phyloP scores from a whole-genome alignment of 208 protist genomes.

The Herpetomonas tarakana region DNA sequence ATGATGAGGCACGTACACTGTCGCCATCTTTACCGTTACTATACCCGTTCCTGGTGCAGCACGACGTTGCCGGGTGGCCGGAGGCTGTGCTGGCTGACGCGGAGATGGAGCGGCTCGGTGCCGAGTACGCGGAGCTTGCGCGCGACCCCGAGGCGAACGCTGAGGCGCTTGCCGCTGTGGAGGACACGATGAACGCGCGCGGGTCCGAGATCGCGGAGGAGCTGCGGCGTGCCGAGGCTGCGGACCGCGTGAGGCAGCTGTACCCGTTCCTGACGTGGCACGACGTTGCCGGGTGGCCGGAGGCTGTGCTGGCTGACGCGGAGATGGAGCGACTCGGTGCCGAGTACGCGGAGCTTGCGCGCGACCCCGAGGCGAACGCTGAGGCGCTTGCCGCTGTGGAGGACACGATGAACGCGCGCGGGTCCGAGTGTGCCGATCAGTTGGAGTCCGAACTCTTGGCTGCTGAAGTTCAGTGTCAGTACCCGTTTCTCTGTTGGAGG shows the following conservation, averaged over 20 bases:
- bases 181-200: conserved; percentile 17
- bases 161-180: background rate
- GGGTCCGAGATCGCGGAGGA: background rate
- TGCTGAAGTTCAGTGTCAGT: too few species aligned
- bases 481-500: conserved; percentile 7
- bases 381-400: conserved; percentile 15
- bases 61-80: background rate
- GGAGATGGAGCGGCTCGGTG: conserved; percentile 1
- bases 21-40: background rate
- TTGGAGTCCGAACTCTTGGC: background rate
- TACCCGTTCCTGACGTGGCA: conserved; percentile 13
- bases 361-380: conserved; percentile 22
- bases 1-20: too few species aligned
- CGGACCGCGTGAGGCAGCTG: background rate
- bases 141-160: too few species aligned
- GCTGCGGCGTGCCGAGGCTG: background rate
- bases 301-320: conserved; percentile 7
- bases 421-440: conserved; percentile 5
- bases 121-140: too few species aligned
- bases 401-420: conserved; percentile 18
- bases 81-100: background rate
- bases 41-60: conserved; percentile 16
- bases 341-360: conserved; percentile 14
- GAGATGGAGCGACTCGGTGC: conserved; percentile 10
- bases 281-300: conserved; percentile 10